phyloP scores from a whole-genome alignment of 129 eudicot species.

The Logfia minima region DNA sequence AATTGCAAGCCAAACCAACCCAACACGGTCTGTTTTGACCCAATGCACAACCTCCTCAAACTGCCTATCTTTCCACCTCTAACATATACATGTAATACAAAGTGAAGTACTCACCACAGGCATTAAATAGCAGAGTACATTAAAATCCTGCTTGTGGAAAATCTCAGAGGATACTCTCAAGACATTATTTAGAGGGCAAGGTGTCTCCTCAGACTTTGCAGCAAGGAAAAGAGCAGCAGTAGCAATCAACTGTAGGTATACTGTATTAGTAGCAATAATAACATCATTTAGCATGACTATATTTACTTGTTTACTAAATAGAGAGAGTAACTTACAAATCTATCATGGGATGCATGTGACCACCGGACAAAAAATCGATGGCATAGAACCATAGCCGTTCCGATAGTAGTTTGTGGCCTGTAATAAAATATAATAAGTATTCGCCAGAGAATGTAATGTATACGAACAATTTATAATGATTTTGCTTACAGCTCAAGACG shows the following conservation, averaged over 20 bases:
- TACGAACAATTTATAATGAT: background rate
- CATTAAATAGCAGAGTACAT: constrained; percentile 51
- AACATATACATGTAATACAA: background rate
- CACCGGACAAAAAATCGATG: constrained; percentile 88
- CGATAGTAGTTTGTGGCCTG: constrained; percentile 96
- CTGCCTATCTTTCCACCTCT: background rate
- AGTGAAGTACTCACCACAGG: constrained; percentile 58
- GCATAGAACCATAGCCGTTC: constrained; percentile 92
- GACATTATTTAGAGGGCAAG: constrained; percentile 73
- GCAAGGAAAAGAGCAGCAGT: constrained; percentile 93
- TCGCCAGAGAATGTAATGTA: background rate
- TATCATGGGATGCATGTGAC: constrained; percentile 95
- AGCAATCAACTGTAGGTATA: constrained; percentile 63
- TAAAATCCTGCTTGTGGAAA: constrained; percentile 69
- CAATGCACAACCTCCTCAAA: background rate
- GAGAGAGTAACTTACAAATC: constrained; percentile 71
- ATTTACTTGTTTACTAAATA: constrained; percentile 4
- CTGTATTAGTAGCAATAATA: constrained; percentile 7
- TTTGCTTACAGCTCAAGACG: constrained; percentile 78
- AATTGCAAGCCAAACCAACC: background rate
- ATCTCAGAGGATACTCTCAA: constrained; percentile 76
- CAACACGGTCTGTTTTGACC: background rate
- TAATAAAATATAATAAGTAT: constrained; percentile 13
- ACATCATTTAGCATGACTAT: background rate
- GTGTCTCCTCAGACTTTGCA: constrained; percentile 93